phyloP scores from a whole-genome alignment of 148 eudicot species.

The Euryodendron excelsum region DNA sequence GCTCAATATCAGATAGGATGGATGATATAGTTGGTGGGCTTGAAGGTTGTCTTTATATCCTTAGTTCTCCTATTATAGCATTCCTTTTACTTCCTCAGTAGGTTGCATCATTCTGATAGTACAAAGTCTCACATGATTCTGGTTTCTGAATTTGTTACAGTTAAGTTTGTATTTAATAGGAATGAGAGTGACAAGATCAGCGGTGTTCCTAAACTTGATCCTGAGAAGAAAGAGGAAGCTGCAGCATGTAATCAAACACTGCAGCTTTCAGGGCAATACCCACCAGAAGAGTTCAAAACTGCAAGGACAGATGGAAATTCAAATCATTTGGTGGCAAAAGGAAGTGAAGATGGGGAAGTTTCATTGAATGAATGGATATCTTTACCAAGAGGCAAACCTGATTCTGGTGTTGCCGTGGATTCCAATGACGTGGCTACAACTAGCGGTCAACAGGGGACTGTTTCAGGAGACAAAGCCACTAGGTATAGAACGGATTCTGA shows the following conservation, averaged over 20 bases:
- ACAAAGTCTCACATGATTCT: constrained; percentile 26
- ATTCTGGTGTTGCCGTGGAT: constrained; percentile 8
- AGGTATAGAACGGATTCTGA: not conserved
- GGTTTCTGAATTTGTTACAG: constrained; percentile 52
- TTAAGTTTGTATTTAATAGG: constrained; percentile 59
- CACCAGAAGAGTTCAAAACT: constrained; percentile 19
- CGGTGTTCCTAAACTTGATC: constrained; percentile 23
- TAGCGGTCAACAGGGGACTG: not conserved
- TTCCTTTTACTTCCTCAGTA: constrained; percentile 19
- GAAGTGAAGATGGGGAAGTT: constrained; percentile 11
- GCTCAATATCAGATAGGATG: constrained; percentile 52
- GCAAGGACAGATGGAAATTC: constrained; percentile 6
- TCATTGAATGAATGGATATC: constrained; percentile 9
- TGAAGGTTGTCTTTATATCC: constrained; percentile 44
- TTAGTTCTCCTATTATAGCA: constrained; percentile 8
- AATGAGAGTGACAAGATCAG: constrained; percentile 23
- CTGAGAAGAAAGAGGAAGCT: constrained; percentile 25
- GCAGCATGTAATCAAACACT: constrained; percentile 20
- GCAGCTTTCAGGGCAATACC: constrained; percentile 13
- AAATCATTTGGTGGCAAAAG: constrained; percentile 12
- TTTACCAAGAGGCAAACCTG: constrained; percentile 6
- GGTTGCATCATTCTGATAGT: not conserved
- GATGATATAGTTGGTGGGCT: constrained; percentile 45
- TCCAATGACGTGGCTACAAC: not conserved
- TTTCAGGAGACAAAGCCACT: constrained; percentile 5